Evolutionary conservation across 345 rosid genomes (phyloP).

Genomic region (Gossypium sturtianum): DNA sequence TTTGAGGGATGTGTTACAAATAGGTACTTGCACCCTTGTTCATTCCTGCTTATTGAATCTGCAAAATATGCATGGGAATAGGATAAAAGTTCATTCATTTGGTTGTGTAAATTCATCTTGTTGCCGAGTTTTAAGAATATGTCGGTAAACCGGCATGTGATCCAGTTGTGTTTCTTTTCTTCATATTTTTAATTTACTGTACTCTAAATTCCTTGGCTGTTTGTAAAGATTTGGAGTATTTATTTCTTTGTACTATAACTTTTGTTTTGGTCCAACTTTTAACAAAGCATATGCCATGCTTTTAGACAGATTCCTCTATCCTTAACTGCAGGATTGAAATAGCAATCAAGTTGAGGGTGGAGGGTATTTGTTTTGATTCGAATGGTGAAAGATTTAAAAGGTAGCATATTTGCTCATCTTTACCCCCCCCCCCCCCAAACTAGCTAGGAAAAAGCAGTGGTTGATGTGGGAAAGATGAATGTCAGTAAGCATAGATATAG

Average conservation of each 20-base stretch:
- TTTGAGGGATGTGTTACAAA: not conserved
- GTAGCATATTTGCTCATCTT: not conserved
- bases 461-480: not conserved
- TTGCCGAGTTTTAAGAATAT: not conserved
- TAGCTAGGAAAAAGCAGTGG: not conserved
- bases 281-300: not conserved
- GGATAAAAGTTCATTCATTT: not conserved
- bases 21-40: not conserved
- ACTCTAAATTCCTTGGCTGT: not conserved
- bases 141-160: too few species aligned
- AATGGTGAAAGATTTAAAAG: conserved; percentile 4
- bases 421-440: not conserved
- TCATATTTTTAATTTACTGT: too few species aligned
- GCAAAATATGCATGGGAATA: not conserved
- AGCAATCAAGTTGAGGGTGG: not conserved
- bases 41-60: not conserved
- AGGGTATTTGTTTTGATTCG: not conserved
- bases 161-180: not conserved
- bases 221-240: not conserved
- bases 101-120: not conserved
- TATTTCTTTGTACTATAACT: not conserved
- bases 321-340: not conserved
- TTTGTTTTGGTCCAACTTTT: not conserved
- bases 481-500: not conserved
- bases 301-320: not conserved